Conservation (phyloP, 2,329 filamentous ascomycete species). For the Camptophora hylomeconis region DNA sequence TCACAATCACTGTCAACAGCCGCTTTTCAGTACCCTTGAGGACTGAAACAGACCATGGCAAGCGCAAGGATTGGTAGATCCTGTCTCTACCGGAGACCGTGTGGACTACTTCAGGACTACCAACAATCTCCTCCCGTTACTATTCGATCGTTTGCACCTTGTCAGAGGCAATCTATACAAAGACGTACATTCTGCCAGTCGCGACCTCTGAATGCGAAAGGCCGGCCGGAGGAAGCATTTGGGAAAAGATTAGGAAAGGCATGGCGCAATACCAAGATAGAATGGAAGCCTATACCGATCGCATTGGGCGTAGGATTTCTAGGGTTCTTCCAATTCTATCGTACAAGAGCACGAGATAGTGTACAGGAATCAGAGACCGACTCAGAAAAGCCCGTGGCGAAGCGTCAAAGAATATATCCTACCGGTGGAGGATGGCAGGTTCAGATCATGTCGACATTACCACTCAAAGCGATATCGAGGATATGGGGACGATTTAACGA, state of each 20-base stretch:
- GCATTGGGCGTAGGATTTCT: conserved; percentile 75
- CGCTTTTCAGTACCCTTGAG: background rate
- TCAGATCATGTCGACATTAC: conserved; percentile 83
- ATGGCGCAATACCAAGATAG: conserved; percentile 51
- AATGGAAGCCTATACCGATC: conserved; percentile 86
- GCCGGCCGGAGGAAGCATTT: conserved; percentile 37
- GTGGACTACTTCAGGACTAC: no score
- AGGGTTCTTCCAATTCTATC: conserved; percentile 72
- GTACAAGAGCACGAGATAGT: conserved; percentile 40
- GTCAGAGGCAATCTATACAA: conserved; percentile 6
- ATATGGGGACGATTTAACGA: conserved; percentile 90
- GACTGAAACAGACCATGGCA: conserved; percentile 3
- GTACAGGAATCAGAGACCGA: conserved; percentile 35
- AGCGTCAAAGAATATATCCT: conserved; percentile 54
- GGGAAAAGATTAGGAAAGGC: conserved; percentile 43
- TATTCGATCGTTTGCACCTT: no score
- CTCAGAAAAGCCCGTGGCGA: conserved; percentile 31
- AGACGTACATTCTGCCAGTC: conserved; percentile 24
- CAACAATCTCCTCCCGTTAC: no score
- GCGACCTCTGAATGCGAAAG: conserved; percentile 27
- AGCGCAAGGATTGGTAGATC: conserved; percentile 9
- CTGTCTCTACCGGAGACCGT: conserved; percentile 15
- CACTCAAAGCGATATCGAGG: conserved; percentile 78
- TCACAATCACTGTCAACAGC: conserved; percentile 1
- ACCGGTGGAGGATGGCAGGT: conserved; percentile 79